Base-by-base conservation (phyloP, 2,329 filamentous ascomycete genomes). In the Penicillium palitans region DNA sequence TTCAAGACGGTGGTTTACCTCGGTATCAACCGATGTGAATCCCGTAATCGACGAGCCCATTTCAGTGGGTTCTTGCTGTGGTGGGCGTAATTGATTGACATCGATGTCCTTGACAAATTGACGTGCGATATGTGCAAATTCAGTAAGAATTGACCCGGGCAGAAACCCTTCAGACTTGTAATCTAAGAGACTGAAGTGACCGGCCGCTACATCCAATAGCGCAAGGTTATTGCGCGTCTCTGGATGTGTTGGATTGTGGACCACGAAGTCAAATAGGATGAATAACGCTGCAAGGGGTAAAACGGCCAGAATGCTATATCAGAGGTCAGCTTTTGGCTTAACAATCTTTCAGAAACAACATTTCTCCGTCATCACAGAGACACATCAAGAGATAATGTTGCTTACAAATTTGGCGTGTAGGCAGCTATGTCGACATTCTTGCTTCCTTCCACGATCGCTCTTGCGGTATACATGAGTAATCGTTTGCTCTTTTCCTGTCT, bases 101-200 rank as follows among this genome's bases (percentile, higher is more conserved):
- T 8, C 19, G 21, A 13, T 21, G 39, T 40, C 39, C 3, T 40
- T 41, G 39, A 78, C 72, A 35, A 78, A 79, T 41, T 79, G 73
- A 2, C 76, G 67, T 0, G 78, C 78, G 47, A 80, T 78, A 57
- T 78, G 70, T 0, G 74, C 70, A 56, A 79, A 78, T 41, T 78
- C 74, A 2, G 73, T 67, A 4, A 79, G 64, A 5, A 78, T 62
- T 1, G 74, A 77, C 0, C 69, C 70, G 0, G 74, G 76, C 0
- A 80, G 61, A 3, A 68, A 66, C 0, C 75, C 74, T 2, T 66
- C 69, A 17, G 75, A 76, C 10, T 72, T 71, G 52, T 66, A 58
- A 9, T 80, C 79, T 8, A 80, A 64, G 8, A 74, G 68, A 48
- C 74, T 77, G 45, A 80, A 80, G 59, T 80, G 76, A 1, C 76